Percentiles rank a stretch among this genome's conserved stretches.
phyloP scores from a whole-genome alignment of 768 basidiomycete genomes.

The Dioszegia aurantiaca region DNA sequence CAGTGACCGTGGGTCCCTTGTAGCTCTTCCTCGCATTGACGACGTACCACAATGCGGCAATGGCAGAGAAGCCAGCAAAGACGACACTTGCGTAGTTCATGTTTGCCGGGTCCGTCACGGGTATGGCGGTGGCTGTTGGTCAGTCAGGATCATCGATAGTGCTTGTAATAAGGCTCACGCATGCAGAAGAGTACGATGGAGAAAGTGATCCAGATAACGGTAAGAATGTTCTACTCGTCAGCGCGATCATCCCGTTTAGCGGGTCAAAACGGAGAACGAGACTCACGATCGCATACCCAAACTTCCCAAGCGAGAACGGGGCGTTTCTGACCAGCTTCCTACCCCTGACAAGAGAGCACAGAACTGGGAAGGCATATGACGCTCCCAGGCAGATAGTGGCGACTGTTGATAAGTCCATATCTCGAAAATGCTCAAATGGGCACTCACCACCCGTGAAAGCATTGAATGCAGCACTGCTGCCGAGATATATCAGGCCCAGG shows the following conservation, averaged over 20 bases:
- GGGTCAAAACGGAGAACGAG: not conserved
- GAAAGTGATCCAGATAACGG: constrained; percentile 63
- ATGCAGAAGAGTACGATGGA: constrained; percentile 68
- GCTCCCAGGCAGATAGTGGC: constrained; percentile 66
- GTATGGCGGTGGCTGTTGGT: constrained; percentile 35
- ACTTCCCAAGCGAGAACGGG: constrained; percentile 54
- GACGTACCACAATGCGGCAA: constrained; percentile 71
- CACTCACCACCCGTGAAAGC: constrained; percentile 60
- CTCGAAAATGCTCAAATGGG: not conserved
- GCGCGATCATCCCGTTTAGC: too few species aligned
- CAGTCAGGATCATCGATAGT: not conserved
- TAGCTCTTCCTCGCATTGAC: constrained; percentile 35
- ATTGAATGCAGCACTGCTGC: constrained; percentile 61
- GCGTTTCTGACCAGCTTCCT: constrained; percentile 58
- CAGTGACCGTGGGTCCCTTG: constrained; percentile 23
- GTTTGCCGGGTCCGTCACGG: constrained; percentile 31
- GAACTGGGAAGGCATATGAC: constrained; percentile 65
- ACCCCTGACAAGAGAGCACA: constrained; percentile 57
- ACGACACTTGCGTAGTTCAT: constrained; percentile 65
- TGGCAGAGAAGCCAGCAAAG: constrained; percentile 62
- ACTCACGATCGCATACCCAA: constrained; percentile 41
- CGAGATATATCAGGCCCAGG: constrained; percentile 65
- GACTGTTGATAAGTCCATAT: constrained; percentile 46
- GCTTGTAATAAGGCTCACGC: constrained; percentile 51
- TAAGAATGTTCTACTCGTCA: constrained; percentile 58